Conservation (phyloP, 768 basidiomycete species). For the Naganishia randhawae region DNA sequence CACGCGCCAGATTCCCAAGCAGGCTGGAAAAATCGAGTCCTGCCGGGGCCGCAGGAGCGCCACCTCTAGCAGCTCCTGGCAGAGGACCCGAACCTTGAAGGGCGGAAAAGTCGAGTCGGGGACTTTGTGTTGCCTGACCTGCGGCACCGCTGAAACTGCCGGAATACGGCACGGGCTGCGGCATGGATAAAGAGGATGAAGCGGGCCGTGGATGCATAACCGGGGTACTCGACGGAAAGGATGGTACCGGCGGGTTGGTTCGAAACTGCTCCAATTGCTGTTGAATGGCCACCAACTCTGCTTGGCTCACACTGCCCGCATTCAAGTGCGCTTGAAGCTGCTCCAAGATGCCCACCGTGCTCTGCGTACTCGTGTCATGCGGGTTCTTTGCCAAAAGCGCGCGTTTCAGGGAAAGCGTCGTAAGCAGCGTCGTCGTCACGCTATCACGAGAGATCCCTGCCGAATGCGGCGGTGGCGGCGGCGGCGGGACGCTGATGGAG, state of each 20-base stretch:
- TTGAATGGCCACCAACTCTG: conserved; percentile 50
- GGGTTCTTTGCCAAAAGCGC: conserved; percentile 10
- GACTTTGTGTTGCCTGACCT: conserved; percentile 2
- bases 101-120: neutral
- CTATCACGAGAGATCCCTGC: conserved; percentile 21
- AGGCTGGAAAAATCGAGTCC: conserved; percentile 17
- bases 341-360: conserved; percentile 16
- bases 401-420: conserved; percentile 6
- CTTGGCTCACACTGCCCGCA: conserved; percentile 55
- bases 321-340: conserved; percentile 12
- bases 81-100: neutral
- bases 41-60: neutral
- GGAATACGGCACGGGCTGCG: neutral
- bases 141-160: no score
- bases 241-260: neutral
- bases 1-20: conserved; percentile 9
- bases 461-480: conserved; percentile 18
- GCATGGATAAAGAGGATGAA: neutral
- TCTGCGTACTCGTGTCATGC: conserved; percentile 8
- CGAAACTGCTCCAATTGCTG: conserved; percentile 43
- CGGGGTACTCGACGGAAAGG: neutral
- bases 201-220: neutral
- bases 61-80: neutral
- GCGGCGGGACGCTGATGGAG: conserved; percentile 1
- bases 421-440: conserved; percentile 28